Conservation (phyloP, 2,329 filamentous ascomycete genomes). For the Colletotrichum sp. region DNA sequence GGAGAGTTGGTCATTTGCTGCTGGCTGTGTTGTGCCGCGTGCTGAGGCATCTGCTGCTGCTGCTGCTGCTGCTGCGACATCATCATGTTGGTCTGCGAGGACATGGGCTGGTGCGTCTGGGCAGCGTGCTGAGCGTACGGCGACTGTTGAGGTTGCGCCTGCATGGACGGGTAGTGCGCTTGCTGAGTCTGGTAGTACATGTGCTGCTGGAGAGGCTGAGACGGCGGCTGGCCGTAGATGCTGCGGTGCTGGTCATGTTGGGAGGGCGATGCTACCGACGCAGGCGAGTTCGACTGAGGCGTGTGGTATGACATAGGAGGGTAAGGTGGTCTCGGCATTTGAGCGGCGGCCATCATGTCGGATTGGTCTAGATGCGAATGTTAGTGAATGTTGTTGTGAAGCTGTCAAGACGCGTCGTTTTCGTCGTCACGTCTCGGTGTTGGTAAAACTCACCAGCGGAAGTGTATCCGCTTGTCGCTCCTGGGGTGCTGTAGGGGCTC, state of each 20-base stretch:
- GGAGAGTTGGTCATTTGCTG: slow-evolving; percentile 65
- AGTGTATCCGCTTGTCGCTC: slow-evolving; percentile 82
- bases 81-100: slow-evolving; percentile 69
- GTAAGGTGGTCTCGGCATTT: slow-evolving; percentile 79
- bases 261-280: slow-evolving; percentile 88
- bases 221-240: slow-evolving; percentile 81
- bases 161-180: slow-evolving; percentile 70
- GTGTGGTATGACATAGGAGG: slow-evolving; percentile 92
- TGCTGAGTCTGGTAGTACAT: slow-evolving; percentile 76
- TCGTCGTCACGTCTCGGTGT: slow-evolving; percentile 1
- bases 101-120: slow-evolving; percentile 62
- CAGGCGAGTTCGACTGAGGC: slow-evolving; percentile 92
- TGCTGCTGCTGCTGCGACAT: slow-evolving; percentile 57
- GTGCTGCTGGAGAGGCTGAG: slow-evolving; percentile 78
- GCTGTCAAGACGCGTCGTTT: neutral
- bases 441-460: slow-evolving; percentile 73
- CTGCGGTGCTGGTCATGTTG: slow-evolving; percentile 88
- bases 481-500: slow-evolving; percentile 83
- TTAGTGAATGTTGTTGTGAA: slow-evolving; percentile 20
- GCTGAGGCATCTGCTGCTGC: slow-evolving; percentile 40
- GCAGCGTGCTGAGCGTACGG: slow-evolving; percentile 64
- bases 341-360: slow-evolving; percentile 71
- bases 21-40: slow-evolving; percentile 56
- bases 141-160: slow-evolving; percentile 63
- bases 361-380: slow-evolving; percentile 51